phyloP scores from a whole-genome alignment of 371 early-diverging fungal genomes.

The Rhizopus delemar region DNA sequence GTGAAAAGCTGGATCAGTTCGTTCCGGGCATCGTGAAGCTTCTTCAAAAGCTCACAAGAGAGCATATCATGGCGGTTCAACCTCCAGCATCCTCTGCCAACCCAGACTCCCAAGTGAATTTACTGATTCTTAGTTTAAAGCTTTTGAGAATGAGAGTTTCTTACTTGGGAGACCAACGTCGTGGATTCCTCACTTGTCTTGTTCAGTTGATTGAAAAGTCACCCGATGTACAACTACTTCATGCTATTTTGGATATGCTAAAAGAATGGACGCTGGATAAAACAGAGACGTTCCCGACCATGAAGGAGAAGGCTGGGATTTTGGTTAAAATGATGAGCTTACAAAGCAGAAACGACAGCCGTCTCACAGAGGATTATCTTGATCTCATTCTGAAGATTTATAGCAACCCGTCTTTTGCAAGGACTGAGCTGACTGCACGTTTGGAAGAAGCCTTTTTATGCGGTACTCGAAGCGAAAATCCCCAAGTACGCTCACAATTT shows the following conservation, averaged over 20 bases:
- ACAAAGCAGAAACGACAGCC: slow-evolving; percentile 66
- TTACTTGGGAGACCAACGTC: slow-evolving; percentile 86
- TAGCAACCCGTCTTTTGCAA: slow-evolving; percentile 72
- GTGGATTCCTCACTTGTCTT: slow-evolving; percentile 80
- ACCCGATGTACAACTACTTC: slow-evolving; percentile 69
- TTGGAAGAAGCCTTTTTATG: slow-evolving; percentile 93
- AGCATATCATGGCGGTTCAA: slow-evolving; percentile 55
- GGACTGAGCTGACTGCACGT: slow-evolving; percentile 89
- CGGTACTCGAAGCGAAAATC: slow-evolving; percentile 81
- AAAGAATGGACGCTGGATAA: slow-evolving; percentile 86
- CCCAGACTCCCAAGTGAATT: slow-evolving; percentile 59
- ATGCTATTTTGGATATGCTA: slow-evolving; percentile 78
- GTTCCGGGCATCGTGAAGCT: slow-evolving; percentile 81
- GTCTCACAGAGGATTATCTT: slow-evolving; percentile 79
- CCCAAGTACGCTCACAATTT: slow-evolving; percentile 79
- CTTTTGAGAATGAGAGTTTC: slow-evolving; percentile 78
- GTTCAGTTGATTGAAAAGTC: slow-evolving; percentile 83
- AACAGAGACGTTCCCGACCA: slow-evolving; percentile 87
- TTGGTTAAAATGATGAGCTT: slow-evolving; percentile 89
- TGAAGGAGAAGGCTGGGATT: slow-evolving; percentile 93
- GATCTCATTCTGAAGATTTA: slow-evolving; percentile 87
- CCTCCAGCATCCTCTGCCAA: slow-evolving; percentile 17
- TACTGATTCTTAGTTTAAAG: slow-evolving; percentile 69
- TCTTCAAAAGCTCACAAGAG: slow-evolving; percentile 82
- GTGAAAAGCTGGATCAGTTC: slow-evolving; percentile 70